Base-by-base conservation (phyloP, 106 monocot genomes). In the Iris macrosiphon region DNA sequence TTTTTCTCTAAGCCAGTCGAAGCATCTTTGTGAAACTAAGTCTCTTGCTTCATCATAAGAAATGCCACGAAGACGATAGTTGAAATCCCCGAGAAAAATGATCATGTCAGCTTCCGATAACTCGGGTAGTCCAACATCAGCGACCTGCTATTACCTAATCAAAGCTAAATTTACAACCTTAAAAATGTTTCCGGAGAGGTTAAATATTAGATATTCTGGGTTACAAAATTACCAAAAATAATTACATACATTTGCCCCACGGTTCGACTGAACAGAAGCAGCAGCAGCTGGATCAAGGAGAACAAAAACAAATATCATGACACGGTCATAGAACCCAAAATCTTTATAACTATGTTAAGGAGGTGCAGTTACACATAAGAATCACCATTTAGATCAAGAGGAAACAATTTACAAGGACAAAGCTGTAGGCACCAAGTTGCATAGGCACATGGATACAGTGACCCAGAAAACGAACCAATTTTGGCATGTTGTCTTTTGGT, bases 41-140 rank as follows among this genome's bases (percentile, higher is more conserved):
- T 83, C 83, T 41, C 78, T 69, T 44, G 83, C 78, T 70, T 83
- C 83, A 66, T 78, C 83, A 60, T 78, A 83, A 37, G 78, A 62
- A 46, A 78, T 74, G 11, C 74, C 78, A 51, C 62, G 52, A 33
- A 83, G 74, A 0, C 83, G 69, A 49, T 83, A 83, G 51, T 83
- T 83, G 46, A 83, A 71, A 62, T 83, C 83, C 49, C 83, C 83
- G 60, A 83, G 70, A 67, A 83, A 83, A 10, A 83, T 40, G 45
- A 83, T 65, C 83, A 83, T 83, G 49, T 83, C 83, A 58, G 83
- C 73, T 52, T 83, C 83, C 6, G 83, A 69, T 31, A 83, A 70
- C 25, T 83, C 83, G 29, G 74, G 78, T 48, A 19, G 66, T 40
- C 62, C 77, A 71, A 61, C 67, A 53, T 78, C 78, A 47, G 41